Evolutionary conservation across 176 grass and related monocot species (phyloP).

Genomic region (Oryza glumipatula): DNA sequence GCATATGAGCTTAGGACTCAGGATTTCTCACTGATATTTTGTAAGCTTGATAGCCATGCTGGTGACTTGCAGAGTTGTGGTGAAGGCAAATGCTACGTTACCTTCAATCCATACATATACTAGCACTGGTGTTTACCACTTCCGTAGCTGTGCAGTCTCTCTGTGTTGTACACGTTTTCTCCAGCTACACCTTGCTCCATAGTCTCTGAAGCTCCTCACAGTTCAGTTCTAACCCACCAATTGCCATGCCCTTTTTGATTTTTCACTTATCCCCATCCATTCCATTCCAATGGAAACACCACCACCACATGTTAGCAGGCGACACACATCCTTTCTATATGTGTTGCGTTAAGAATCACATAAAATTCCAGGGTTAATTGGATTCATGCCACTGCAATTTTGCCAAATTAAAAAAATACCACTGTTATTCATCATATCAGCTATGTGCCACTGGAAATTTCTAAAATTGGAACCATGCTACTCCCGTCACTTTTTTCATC

Average conservation of each 20-base stretch:
- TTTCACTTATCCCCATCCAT: constrained; percentile 24
- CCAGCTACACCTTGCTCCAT: constrained; percentile 7
- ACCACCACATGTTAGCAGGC: constrained; percentile 35
- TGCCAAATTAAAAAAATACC: too few species aligned
- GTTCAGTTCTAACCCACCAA: constrained; percentile 21
- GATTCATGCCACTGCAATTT: too few species aligned
- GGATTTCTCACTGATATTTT: constrained; percentile 41
- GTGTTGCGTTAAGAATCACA: constrained; percentile 4
- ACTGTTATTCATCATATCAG: too few species aligned
- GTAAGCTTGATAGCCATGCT: constrained; percentile 36
- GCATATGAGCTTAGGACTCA: constrained; percentile 14
- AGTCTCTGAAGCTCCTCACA: constrained; percentile 18
- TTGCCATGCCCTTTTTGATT: constrained; percentile 16
- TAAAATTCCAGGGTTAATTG: not conserved
- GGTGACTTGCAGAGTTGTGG: constrained; percentile 22
- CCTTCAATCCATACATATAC: constrained; percentile 32
- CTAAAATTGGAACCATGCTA: too few species aligned
- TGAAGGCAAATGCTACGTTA: constrained; percentile 30
- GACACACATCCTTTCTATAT: constrained; percentile 5
- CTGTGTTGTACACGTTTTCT: constrained; percentile 21
- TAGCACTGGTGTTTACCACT: constrained; percentile 24
- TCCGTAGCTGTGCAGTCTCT: constrained; percentile 26
- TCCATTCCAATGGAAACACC: constrained; percentile 14
- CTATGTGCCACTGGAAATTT: too few species aligned
- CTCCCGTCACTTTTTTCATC: too few species aligned